Percentiles rank a stretch among this genome's conserved stretches.
phyloP scores from a whole-genome alignment of 2,329 filamentous ascomycete species.

The Colletotrichum camelliae region DNA sequence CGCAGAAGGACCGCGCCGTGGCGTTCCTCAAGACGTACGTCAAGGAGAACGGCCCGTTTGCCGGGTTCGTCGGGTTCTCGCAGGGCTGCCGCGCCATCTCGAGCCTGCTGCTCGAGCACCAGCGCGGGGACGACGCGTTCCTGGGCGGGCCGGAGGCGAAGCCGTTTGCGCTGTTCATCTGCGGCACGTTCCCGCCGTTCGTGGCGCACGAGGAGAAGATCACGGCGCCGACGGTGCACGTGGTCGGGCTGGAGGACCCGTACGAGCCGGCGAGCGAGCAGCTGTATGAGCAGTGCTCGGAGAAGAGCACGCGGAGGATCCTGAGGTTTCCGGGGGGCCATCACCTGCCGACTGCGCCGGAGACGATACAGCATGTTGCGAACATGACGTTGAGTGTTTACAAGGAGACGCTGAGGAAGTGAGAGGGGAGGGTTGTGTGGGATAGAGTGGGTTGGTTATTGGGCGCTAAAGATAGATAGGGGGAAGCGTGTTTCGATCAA shows the following conservation, averaged over 20 bases:
- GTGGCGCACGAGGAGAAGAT: conserved; percentile 4
- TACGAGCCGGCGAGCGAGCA: conserved; percentile 4
- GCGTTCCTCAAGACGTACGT: conserved; percentile 5
- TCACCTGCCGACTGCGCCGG: conserved; percentile 7
- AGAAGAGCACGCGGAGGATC: background rate
- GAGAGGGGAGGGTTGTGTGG: background rate
- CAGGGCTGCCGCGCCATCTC: conserved; percentile 12
- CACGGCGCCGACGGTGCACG: conserved; percentile 1
- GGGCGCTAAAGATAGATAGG: background rate
- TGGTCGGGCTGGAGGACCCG: conserved; percentile 10
- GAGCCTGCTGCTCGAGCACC: conserved; percentile 14
- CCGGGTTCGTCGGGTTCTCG: conserved; percentile 12
- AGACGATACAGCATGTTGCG: conserved; percentile 5
- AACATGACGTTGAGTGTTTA: background rate
- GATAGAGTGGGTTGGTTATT: background rate
- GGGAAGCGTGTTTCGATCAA: background rate
- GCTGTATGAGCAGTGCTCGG: background rate
- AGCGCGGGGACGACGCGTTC: background rate
- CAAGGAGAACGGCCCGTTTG: conserved; percentile 15
- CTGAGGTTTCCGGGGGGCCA: conserved; percentile 7
- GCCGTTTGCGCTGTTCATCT: conserved; percentile 12
- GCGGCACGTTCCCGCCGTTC: conserved; percentile 15
- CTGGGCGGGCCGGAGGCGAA: background rate
- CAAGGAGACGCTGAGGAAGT: background rate
- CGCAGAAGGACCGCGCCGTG: conserved; percentile 7